A percentile compares a stretch with the other conserved stretches of the same genome.
These are phyloP conservation scores for Diaporthe australafricana DNA, from an alignment of 2,329 filamentous ascomycete species.

Conservation along the genomic window DNA sequence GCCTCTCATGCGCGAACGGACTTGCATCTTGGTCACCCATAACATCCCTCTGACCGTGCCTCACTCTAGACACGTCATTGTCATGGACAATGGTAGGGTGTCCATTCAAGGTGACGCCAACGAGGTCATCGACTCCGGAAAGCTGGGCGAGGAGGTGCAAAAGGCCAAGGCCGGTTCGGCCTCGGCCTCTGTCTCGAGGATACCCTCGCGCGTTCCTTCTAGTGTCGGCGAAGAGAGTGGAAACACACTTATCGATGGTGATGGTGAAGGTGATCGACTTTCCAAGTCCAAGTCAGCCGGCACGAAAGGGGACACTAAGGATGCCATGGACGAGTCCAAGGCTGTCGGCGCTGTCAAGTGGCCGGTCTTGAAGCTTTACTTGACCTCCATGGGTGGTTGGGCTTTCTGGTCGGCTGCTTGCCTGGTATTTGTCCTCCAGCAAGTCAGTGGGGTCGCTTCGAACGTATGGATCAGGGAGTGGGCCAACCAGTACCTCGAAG, in stretches of 20 bases:
- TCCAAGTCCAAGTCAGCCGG: constrained; percentile 56
- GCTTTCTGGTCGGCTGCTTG: constrained; percentile 90
- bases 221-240: constrained; percentile 74
- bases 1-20: constrained; percentile 87
- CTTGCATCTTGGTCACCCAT: constrained; percentile 95
- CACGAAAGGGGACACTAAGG: constrained; percentile 60
- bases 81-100: constrained; percentile 88
- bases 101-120: constrained; percentile 79
- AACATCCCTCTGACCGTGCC: constrained; percentile 91
- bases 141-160: constrained; percentile 85
- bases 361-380: constrained; percentile 86
- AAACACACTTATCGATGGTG: constrained; percentile 66
- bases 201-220: constrained; percentile 83
- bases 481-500: constrained; percentile 86
- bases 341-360: constrained; percentile 89
- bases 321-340: constrained; percentile 79
- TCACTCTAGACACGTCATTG: constrained; percentile 81
- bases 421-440: constrained; percentile 82
- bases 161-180: constrained; percentile 78
- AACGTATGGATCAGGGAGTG: constrained; percentile 96
- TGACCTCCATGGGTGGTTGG: constrained; percentile 93
- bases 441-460: constrained; percentile 86
- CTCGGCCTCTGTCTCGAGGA: constrained; percentile 77
- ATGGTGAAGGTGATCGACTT: constrained; percentile 59
- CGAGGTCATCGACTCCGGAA: constrained; percentile 87